phyloP scores from a whole-genome alignment of 805 yeast species.

The Candida dendrica region DNA sequence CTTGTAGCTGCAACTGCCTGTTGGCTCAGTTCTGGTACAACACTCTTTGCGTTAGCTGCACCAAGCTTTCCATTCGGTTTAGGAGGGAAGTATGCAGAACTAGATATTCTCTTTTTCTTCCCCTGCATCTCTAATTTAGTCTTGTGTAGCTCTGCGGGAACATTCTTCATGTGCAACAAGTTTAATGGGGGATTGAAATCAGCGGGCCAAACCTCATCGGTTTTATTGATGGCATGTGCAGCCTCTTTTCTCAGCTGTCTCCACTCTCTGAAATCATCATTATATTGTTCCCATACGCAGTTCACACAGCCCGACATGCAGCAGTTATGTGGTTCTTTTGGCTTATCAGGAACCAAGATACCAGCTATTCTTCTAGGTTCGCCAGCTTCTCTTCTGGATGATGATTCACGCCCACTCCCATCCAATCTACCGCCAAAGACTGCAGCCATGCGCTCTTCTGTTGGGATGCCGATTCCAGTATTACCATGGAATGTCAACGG shows the following conservation, averaged over 20 bases:
- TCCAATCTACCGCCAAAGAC: constrained; percentile 52
- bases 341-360: constrained; percentile 71
- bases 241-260: constrained; percentile 53
- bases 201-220: constrained; percentile 52
- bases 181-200: constrained; percentile 53
- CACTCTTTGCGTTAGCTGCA: constrained; percentile 24
- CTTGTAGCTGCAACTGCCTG: constrained; percentile 3
- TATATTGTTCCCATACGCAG: constrained; percentile 93
- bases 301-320: constrained; percentile 97
- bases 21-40: constrained; percentile 10
- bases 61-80: constrained; percentile 19
- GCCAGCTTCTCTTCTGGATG: constrained; percentile 22
- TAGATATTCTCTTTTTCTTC: constrained; percentile 17
- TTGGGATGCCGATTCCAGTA: constrained; percentile 22
- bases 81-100: constrained; percentile 27
- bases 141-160: constrained; percentile 31
- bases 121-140: constrained; percentile 18
- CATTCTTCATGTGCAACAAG: constrained; percentile 31
- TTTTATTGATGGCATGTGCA: constrained; percentile 35
- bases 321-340: constrained; percentile 89
- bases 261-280: constrained; percentile 87
- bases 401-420: constrained; percentile 39
- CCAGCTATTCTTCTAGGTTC: constrained; percentile 42
- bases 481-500: constrained; percentile 24
- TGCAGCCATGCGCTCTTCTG: constrained; percentile 39